A percentile compares a stretch with the other conserved stretches of the same genome.
Evolutionary conservation across 257 asterid genomes (phyloP).

Genomic region (Catharanthus roseus): DNA sequence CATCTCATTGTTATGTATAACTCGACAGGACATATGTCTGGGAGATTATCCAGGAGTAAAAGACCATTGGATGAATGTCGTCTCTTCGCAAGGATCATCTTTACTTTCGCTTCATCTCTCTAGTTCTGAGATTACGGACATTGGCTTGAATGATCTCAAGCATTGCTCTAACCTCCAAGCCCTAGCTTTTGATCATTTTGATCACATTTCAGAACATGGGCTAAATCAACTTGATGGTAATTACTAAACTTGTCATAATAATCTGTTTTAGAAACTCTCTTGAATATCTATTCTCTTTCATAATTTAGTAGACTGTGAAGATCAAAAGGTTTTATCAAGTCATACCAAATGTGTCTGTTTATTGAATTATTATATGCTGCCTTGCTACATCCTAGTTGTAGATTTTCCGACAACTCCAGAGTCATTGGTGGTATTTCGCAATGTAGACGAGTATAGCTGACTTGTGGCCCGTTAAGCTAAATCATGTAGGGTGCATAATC

Average conservation of each 20-base stretch:
- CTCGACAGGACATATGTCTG: constrained; percentile 70
- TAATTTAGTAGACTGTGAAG: not conserved
- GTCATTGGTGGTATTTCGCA: not conserved
- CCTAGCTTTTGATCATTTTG: constrained; percentile 60
- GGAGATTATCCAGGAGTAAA: constrained; percentile 71
- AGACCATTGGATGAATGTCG: constrained; percentile 76
- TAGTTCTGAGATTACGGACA: constrained; percentile 68
- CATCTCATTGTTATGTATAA: constrained; percentile 11
- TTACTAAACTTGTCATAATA: constrained; percentile 5
- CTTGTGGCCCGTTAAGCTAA: not conserved
- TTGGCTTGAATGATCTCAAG: constrained; percentile 52
- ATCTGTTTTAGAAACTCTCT: not conserved
- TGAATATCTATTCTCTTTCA: not conserved
- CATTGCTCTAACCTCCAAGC: constrained; percentile 60
- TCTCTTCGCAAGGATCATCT: constrained; percentile 76
- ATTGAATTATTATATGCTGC: not conserved
- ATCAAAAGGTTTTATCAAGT: not conserved
- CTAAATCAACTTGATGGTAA: constrained; percentile 58
- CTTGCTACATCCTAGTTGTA: not conserved
- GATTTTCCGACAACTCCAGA: too few species aligned
- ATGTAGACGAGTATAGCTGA: not conserved
- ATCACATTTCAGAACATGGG: constrained; percentile 64
- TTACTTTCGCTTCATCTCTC: constrained; percentile 76
- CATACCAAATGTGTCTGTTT: not conserved
- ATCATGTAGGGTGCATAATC: not conserved